A percentile compares a stretch with the other conserved stretches of the same genome.
Conservation (phyloP, 257 asterid genomes). For the Primulina eburnea region DNA sequence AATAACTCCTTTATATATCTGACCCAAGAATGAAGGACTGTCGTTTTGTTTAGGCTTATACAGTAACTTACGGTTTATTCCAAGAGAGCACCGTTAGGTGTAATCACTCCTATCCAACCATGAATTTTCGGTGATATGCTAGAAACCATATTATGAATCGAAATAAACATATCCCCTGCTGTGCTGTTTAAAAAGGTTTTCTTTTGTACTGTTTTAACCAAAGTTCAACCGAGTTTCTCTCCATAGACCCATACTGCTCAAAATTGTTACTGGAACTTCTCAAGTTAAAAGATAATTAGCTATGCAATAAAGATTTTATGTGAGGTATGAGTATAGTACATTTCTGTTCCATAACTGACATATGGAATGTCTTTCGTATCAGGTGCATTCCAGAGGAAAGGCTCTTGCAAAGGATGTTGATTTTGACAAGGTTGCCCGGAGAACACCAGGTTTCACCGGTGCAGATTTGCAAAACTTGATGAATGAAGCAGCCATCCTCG, state of each 20-base stretch:
- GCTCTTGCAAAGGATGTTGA: slow-evolving; percentile 98
- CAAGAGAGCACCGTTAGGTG: background rate
- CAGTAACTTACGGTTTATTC: background rate
- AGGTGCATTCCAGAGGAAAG: slow-evolving; percentile 96
- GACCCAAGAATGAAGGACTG: background rate
- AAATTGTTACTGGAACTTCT: slow-evolving; percentile 1
- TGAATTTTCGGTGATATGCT: background rate
- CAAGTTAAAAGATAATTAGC: background rate
- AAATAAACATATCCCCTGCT: background rate
- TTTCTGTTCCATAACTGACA: background rate
- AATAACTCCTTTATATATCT: background rate
- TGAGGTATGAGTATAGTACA: background rate
- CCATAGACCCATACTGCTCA: background rate
- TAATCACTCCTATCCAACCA: background rate
- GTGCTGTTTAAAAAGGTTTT: background rate
- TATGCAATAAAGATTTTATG: background rate
- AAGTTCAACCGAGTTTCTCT: background rate
- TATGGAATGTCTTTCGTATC: background rate
- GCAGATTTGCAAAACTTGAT: slow-evolving; percentile 97
- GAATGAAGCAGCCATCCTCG: slow-evolving; percentile 99
- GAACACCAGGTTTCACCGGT: slow-evolving; percentile 99
- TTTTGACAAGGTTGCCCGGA: slow-evolving; percentile 86
- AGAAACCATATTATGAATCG: background rate
- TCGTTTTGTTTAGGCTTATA: background rate
- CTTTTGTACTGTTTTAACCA: background rate